Conservation (phyloP, 2,329 filamentous ascomycete species). For the Lecanosticta acicola region DNA sequence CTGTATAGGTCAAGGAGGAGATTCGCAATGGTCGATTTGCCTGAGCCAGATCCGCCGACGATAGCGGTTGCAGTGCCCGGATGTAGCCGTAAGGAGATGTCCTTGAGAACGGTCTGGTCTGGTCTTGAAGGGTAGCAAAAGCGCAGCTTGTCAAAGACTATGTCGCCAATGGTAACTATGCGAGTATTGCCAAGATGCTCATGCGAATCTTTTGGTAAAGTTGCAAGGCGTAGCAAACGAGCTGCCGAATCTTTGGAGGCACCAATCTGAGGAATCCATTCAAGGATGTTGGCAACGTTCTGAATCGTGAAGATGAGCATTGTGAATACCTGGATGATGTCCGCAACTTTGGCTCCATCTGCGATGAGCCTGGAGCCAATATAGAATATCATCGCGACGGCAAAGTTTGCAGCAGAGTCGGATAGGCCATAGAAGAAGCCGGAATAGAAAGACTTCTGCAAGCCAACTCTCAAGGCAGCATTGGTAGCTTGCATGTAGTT, state of each 20-base stretch:
- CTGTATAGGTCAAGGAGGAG: slow-evolving; percentile 72
- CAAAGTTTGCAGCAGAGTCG: slow-evolving; percentile 64
- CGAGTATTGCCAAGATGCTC: slow-evolving; percentile 51
- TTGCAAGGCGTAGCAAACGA: slow-evolving; percentile 64
- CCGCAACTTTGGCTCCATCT: slow-evolving; percentile 46
- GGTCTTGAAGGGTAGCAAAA: slow-evolving; percentile 67
- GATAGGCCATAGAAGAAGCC: slow-evolving; percentile 73
- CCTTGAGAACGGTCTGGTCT: slow-evolving; percentile 50
- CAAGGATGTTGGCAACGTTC: slow-evolving; percentile 63
- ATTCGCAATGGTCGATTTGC: slow-evolving; percentile 78
- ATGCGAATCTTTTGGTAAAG: slow-evolving; percentile 54
- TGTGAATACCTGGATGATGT: slow-evolving; percentile 69
- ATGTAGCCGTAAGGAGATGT: slow-evolving; percentile 61
- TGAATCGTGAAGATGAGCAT: slow-evolving; percentile 78
- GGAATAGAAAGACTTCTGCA: slow-evolving; percentile 60
- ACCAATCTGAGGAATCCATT: slow-evolving; percentile 74
- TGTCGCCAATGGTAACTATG: slow-evolving; percentile 44
- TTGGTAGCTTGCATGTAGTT: slow-evolving; percentile 55
- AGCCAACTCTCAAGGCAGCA: slow-evolving; percentile 54
- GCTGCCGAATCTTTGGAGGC: slow-evolving; percentile 66
- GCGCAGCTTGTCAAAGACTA: slow-evolving; percentile 56
- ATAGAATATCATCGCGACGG: slow-evolving; percentile 76
- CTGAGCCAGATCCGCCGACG: slow-evolving; percentile 79
- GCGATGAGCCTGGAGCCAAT: slow-evolving; percentile 66
- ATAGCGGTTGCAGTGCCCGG: slow-evolving; percentile 66